Conservation (phyloP, 2,329 filamentous ascomycete species). For the Penicillium crustosum region DNA sequence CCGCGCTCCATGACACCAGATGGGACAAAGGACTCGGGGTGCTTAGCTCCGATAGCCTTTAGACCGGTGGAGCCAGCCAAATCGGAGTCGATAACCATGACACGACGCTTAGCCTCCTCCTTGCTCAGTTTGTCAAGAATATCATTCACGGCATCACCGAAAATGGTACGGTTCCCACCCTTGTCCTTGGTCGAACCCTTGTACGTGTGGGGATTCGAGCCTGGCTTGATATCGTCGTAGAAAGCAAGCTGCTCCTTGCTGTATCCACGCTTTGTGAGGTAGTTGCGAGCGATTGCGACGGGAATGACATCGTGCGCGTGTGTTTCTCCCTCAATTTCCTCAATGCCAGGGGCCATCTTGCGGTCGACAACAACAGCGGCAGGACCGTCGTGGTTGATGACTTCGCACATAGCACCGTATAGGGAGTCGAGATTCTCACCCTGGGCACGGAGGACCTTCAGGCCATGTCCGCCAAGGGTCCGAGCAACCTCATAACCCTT, state of each 20-base stretch:
- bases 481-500: conserved; percentile 36
- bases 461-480: conserved; percentile 39
- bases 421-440: conserved; percentile 42
- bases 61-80: conserved; percentile 43
- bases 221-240: conserved; percentile 37
- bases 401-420: conserved; percentile 34
- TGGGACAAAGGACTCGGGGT: conserved; percentile 41
- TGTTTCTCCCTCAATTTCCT: conserved; percentile 36
- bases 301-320: conserved; percentile 43
- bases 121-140: conserved; percentile 39
- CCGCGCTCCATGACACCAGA: conserved; percentile 45
- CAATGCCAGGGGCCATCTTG: conserved; percentile 41
- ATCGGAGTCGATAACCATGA: conserved; percentile 45
- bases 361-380: conserved; percentile 34
- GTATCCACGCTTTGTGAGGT: conserved; percentile 41
- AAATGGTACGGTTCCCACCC: conserved; percentile 39
- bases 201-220: conserved; percentile 36
- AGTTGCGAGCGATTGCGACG: conserved; percentile 39
- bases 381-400: conserved; percentile 36
- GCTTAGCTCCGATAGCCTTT: conserved; percentile 38
- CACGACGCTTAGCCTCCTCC: conserved; percentile 38
- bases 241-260: conserved; percentile 34
- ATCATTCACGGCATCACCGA: conserved; percentile 41
- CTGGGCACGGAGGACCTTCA: conserved; percentile 37
- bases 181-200: conserved; percentile 38